phyloP scores from a whole-genome alignment of 2,329 filamentous ascomycete genomes.

The Apiospora marii region DNA sequence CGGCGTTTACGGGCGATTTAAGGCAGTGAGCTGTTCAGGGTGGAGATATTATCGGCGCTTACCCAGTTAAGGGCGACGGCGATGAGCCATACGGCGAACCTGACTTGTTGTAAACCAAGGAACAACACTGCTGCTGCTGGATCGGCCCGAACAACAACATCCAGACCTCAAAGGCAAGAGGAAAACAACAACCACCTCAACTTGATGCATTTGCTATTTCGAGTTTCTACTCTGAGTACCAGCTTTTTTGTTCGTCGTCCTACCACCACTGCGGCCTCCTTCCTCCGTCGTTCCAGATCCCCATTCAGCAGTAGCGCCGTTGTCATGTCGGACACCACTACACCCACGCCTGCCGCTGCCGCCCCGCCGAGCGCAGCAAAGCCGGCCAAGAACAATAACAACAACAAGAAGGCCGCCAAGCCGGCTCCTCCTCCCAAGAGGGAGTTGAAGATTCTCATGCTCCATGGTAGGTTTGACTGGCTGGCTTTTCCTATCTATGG shows the following conservation, averaged over 20 bases:
- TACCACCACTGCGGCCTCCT: background rate
- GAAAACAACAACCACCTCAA: background rate
- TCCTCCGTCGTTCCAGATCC: background rate
- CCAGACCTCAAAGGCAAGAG: background rate
- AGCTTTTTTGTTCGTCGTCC: background rate
- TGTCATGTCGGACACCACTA: conserved; percentile 13
- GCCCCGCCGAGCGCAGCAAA: conserved; percentile 6
- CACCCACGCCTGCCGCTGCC: background rate
- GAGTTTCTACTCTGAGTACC: background rate
- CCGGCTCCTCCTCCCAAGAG: conserved; percentile 50
- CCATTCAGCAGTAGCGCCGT: background rate
- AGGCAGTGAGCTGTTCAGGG: conserved; percentile 1
- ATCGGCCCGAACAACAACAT: conserved; percentile 12
- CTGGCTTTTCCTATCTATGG: too few species aligned
- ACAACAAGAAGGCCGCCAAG: conserved; percentile 34
- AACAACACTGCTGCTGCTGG: background rate
- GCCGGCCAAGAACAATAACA: conserved; percentile 16
- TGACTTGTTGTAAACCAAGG: background rate
- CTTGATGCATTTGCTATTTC: conserved; percentile 4
- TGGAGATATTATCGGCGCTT: conserved; percentile 16
- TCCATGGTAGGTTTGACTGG: conserved; percentile 66
- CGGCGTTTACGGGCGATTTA: background rate
- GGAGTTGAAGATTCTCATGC: conserved; percentile 75
- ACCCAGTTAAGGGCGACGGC: background rate
- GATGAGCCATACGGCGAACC: conserved; percentile 19